phyloP scores from a whole-genome alignment of 805 yeast genomes.

The Candida nonsorbophila region DNA sequence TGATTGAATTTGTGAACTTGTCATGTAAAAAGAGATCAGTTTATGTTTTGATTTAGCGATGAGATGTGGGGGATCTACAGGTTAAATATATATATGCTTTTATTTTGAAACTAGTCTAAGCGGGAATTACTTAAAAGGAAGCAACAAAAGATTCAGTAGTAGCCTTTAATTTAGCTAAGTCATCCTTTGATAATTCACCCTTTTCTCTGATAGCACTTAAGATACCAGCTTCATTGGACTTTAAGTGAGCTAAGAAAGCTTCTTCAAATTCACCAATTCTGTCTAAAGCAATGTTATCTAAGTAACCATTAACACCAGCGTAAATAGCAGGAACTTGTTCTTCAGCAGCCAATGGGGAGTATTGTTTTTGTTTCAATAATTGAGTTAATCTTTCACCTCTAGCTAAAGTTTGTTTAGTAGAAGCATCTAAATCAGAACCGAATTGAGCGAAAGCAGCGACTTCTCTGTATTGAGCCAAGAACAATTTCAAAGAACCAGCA shows the following conservation, averaged over 20 bases:
- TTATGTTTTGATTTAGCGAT: no score
- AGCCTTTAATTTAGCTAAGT: constrained; percentile 79
- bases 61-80: no score
- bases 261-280: constrained; percentile 89
- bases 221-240: constrained; percentile 83
- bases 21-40: no score
- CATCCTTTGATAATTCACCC: constrained; percentile 89
- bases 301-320: constrained; percentile 99
- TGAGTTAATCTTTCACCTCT: constrained; percentile 99
- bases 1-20: no score
- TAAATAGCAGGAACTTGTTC: constrained; percentile 97
- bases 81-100: no score
- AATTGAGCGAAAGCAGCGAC: constrained; percentile 99
- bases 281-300: constrained; percentile 79
- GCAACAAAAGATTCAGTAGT: constrained; percentile 92
- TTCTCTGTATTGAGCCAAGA: constrained; percentile 99
- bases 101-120: no score
- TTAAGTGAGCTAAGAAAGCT: constrained; percentile 86
- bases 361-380: constrained; percentile 96
- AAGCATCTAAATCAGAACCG: constrained; percentile 99
- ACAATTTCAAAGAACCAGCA: constrained; percentile 99
- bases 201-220: constrained; percentile 76
- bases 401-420: constrained; percentile 96
- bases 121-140: constrained; percentile 64
- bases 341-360: constrained; percentile 94